Percentiles rank a stretch among this genome's conserved stretches.
phyloP scores from a whole-genome alignment of 1,284 basidiomycete genomes.

The Malassezia sp. region DNA sequence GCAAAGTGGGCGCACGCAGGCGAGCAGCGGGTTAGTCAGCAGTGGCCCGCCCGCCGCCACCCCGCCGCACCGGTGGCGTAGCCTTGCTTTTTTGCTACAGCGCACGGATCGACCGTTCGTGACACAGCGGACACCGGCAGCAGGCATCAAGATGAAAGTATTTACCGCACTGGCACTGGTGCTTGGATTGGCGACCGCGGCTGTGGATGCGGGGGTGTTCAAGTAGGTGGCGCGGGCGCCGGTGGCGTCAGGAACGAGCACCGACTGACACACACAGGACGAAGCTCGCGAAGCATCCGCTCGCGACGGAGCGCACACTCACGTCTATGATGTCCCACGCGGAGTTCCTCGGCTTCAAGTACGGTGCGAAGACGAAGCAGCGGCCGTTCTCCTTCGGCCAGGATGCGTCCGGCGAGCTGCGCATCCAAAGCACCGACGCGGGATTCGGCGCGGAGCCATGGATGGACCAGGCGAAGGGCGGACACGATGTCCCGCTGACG shows the following conservation, averaged over 20 bases:
- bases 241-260: no score
- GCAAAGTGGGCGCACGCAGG: no score
- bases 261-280: slow-evolving; percentile 19
- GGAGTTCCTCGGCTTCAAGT: slow-evolving; percentile 43
- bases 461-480: slow-evolving; percentile 54
- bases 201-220: slow-evolving; percentile 7
- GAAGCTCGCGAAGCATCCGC: slow-evolving; percentile 55
- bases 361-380: slow-evolving; percentile 34
- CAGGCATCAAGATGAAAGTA: slow-evolving; percentile 7
- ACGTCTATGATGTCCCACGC: slow-evolving; percentile 56
- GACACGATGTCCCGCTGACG: slow-evolving; percentile 76
- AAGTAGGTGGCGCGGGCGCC: neutral
- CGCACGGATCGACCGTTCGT: no score
- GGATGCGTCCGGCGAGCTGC: slow-evolving; percentile 52
- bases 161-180: neutral
- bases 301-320: slow-evolving; percentile 60
- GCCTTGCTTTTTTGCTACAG: no score
- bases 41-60: no score
- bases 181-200: neutral
- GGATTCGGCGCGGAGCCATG: slow-evolving; percentile 26
- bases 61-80: no score
- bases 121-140: no score
- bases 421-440: slow-evolving; percentile 45
- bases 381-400: slow-evolving; percentile 47
- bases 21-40: no score